Percentiles rank a stretch among this genome's conserved stretches.
Evolutionary conservation across 2,329 filamentous ascomycete genomes (phyloP).

Genomic region (Penicillium sp.): DNA sequence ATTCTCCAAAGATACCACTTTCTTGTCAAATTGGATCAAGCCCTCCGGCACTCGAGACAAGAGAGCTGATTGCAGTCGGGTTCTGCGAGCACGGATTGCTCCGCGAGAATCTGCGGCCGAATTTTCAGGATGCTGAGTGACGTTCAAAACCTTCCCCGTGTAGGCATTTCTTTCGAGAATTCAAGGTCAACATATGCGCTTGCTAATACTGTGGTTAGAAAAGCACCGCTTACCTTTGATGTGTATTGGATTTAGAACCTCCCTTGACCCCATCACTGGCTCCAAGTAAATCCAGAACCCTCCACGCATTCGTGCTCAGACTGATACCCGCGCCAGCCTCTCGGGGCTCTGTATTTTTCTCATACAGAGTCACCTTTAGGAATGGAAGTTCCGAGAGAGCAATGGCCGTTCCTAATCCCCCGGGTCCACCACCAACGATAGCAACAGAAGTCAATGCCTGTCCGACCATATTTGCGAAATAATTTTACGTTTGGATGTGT

Average conservation of each 20-base stretch:
- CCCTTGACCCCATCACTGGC: slow-evolving; percentile 42
- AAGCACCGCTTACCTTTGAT: slow-evolving; percentile 13
- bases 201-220: not conserved
- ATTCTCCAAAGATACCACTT: slow-evolving; percentile 44
- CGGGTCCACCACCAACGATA: slow-evolving; percentile 44
- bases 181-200: not conserved
- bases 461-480: slow-evolving; percentile 9
- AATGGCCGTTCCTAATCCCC: slow-evolving; percentile 48
- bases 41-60: slow-evolving; percentile 48
- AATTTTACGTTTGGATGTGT: not conserved
- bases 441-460: slow-evolving; percentile 24
- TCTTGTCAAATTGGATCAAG: slow-evolving; percentile 49
- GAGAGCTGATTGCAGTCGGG: slow-evolving; percentile 51
- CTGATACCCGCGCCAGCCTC: slow-evolving; percentile 53
- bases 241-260: slow-evolving; percentile 32
- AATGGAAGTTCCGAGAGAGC: slow-evolving; percentile 45
- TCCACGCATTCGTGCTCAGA: slow-evolving; percentile 51
- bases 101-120: slow-evolving; percentile 16
- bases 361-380: slow-evolving; percentile 47
- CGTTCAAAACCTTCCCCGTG: slow-evolving; percentile 14
- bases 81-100: slow-evolving; percentile 32
- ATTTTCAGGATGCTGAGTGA: slow-evolving; percentile 27
- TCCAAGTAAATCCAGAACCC: slow-evolving; percentile 48
- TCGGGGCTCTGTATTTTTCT: slow-evolving; percentile 47
- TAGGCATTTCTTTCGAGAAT: slow-evolving; percentile 12